Conservation (phyloP, 2,329 filamentous ascomycete genomes). For the Fusarium sp. region DNA sequence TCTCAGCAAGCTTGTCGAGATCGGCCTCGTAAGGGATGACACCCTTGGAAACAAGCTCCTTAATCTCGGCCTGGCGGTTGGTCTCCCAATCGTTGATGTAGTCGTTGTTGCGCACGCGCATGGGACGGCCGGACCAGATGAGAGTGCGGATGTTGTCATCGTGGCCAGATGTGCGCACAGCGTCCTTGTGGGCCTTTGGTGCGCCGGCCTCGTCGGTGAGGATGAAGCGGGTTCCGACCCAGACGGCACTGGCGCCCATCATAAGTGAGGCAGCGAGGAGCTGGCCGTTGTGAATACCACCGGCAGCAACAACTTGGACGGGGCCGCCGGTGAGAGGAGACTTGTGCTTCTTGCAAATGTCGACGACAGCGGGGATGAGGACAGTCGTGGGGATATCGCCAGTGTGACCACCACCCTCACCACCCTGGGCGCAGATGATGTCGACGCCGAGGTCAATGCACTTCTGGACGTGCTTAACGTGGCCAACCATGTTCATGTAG, state of each 20-base stretch:
- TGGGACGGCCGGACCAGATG: constrained; percentile 96
- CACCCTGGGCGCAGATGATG: constrained; percentile 98
- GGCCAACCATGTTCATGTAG: constrained; percentile 99
- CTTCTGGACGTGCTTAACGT: constrained; percentile 99
- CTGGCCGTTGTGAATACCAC: constrained; percentile 93
- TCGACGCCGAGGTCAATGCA: constrained; percentile 92
- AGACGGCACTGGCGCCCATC: constrained; percentile 92
- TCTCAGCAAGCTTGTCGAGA: constrained; percentile 80
- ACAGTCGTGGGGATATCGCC: constrained; percentile 93
- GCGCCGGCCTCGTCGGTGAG: constrained; percentile 94
- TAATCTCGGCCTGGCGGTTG: constrained; percentile 90
- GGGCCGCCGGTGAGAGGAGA: constrained; percentile 88
- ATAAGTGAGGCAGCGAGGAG: constrained; percentile 90
- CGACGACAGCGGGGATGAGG: constrained; percentile 91
- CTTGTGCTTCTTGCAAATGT: constrained; percentile 83
- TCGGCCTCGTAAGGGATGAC: constrained; percentile 94
- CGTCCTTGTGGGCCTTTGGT: constrained; percentile 93
- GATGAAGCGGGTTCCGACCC: constrained; percentile 97
- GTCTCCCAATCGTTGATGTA: constrained; percentile 98
- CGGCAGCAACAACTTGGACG: constrained; percentile 92
- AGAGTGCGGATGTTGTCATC: constrained; percentile 97
- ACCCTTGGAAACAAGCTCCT: constrained; percentile 89
- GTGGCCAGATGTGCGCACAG: constrained; percentile 89
- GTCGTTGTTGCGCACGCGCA: constrained; percentile 91
- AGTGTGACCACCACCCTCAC: constrained; percentile 96